Percentiles rank a stretch among this genome's conserved stretches.
These are phyloP conservation scores for Pachyrhizus erosus DNA, from an alignment of 306 rosid genomes.

Conservation along the genomic window DNA sequence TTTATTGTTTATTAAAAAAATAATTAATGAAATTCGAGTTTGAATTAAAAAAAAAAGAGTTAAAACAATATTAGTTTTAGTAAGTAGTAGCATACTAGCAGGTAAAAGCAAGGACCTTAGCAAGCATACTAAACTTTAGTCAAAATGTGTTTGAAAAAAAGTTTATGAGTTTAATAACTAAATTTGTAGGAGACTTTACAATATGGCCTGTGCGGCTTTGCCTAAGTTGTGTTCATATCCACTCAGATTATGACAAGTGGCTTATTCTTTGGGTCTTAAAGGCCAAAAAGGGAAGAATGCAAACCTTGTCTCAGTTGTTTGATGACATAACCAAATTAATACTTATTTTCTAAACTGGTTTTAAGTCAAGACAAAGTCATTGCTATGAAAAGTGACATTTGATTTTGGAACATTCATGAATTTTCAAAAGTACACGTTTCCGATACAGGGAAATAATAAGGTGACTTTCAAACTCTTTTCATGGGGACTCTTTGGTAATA, in stretches of 20 bases:
- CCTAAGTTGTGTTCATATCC: slow-evolving; percentile 12
- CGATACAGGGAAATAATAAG: not conserved
- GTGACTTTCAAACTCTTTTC: slow-evolving; percentile 13
- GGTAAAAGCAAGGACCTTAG: not conserved
- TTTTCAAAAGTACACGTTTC: slow-evolving; percentile 37
- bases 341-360: slow-evolving; percentile 13
- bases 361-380: slow-evolving; percentile 34
- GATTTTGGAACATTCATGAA: slow-evolving; percentile 34
- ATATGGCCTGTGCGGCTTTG: slow-evolving; percentile 1
- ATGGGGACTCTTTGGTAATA: slow-evolving; percentile 11
- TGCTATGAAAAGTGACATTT: slow-evolving; percentile 40
- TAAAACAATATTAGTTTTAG: too few species aligned
- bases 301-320: slow-evolving; percentile 28
- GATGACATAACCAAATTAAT: slow-evolving; percentile 15
- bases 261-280: slow-evolving; percentile 36
- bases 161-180: slow-evolving; percentile 7
- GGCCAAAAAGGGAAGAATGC: slow-evolving; percentile 12
- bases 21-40: not conserved
- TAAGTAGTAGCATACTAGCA: not conserved
- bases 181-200: slow-evolving; percentile 8
- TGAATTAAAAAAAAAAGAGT: too few species aligned
- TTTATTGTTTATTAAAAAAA: not conserved
- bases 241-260: slow-evolving; percentile 35
- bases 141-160: not conserved
- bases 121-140: not conserved